Evolutionary conservation across 768 basidiomycete species (phyloP).

Genomic region (Sporobolomyces phaffii): DNA sequence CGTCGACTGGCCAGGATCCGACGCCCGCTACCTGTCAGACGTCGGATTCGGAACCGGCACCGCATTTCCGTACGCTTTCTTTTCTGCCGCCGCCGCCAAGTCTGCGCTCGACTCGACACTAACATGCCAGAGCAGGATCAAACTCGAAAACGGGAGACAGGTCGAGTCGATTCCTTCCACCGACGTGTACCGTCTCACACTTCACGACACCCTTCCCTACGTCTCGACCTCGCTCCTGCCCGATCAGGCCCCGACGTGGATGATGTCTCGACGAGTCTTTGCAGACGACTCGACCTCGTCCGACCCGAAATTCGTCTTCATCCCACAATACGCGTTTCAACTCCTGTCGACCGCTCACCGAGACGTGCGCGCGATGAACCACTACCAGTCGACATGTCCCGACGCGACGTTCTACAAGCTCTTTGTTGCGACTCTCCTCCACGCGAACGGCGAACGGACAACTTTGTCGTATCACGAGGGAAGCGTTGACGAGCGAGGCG

Average conservation of each 20-base stretch:
- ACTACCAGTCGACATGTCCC: conserved; percentile 13
- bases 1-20: conserved; percentile 23
- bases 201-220: conserved; percentile 3
- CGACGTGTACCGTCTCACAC: conserved; percentile 12
- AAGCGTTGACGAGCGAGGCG: background rate
- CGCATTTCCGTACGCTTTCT: background rate
- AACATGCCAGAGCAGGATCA: no score
- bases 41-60: conserved; percentile 18
- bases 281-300: background rate
- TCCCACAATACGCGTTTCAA: conserved; percentile 25
- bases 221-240: background rate
- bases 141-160: conserved; percentile 3
- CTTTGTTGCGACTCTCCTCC: conserved; percentile 5
- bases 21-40: conserved; percentile 15
- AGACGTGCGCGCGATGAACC: conserved; percentile 19
- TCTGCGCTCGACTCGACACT: no score
- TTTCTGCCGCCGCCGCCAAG: no score
- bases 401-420: conserved; percentile 5
- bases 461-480: conserved; percentile 13
- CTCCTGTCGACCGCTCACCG: conserved; percentile 1
- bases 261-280: background rate
- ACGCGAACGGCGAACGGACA: conserved; percentile 10
- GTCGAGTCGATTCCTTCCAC: background rate
- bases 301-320: background rate
- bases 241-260: conserved; percentile 15